Conservation (phyloP, 306 rosid genomes). For the Rubus parviflorus region DNA sequence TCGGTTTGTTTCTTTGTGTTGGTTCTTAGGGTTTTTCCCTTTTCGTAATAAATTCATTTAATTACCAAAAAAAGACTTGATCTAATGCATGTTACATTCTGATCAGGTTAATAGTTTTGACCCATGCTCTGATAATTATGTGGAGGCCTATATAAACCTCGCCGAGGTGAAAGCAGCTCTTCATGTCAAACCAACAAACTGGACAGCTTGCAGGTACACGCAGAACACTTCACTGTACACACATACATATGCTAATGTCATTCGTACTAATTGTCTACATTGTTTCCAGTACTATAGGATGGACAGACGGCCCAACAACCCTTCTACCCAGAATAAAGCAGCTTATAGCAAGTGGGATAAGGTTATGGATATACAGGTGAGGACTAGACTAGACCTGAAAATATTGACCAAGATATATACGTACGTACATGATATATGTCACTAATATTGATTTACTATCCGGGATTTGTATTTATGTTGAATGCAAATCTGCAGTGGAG, state of each 20-base stretch:
- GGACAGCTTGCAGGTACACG: slow-evolving; percentile 48
- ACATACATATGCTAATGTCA: neutral
- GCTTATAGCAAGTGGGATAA: slow-evolving; percentile 23
- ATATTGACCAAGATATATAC: neutral
- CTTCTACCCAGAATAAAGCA: slow-evolving; percentile 15
- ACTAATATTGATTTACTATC: neutral
- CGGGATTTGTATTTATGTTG: neutral
- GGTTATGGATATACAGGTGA: slow-evolving; percentile 24
- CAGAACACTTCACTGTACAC: neutral
- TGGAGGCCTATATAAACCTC: slow-evolving; percentile 40
- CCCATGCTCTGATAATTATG: slow-evolving; percentile 48
- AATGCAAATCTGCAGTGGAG: slow-evolving; percentile 45
- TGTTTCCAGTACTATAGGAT: slow-evolving; percentile 28
- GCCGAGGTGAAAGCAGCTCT: slow-evolving; percentile 53
- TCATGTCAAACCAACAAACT: slow-evolving; percentile 40
- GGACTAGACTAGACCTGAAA: neutral
- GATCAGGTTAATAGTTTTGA: slow-evolving; percentile 20
- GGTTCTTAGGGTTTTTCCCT: too few relatives aligned
- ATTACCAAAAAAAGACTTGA: too few relatives aligned
- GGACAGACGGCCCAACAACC: too few relatives aligned
- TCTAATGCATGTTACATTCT: too few relatives aligned
- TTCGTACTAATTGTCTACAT: neutral
- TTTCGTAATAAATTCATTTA: too few relatives aligned
- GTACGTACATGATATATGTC: too few relatives aligned
- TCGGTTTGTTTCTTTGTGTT: too few relatives aligned